Percentiles rank a stretch among this genome's conserved stretches.
Conservation (phyloP, 2,329 filamentous ascomycete genomes). For the Microascus cirrosus region DNA sequence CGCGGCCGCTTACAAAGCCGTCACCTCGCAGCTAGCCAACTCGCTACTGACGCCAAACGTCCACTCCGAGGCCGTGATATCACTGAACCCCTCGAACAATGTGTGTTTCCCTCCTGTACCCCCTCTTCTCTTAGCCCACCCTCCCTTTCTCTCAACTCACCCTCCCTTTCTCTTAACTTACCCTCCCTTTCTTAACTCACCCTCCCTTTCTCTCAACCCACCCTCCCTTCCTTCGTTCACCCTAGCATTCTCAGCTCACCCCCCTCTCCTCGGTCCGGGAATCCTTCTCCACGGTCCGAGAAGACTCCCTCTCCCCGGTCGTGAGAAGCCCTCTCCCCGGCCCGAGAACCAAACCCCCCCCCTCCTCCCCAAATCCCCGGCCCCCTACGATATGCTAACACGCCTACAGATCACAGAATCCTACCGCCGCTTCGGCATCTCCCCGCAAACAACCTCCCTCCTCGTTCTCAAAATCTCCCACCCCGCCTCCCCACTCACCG, state of each 20-base stretch:
- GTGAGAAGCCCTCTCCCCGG: too few relatives aligned
- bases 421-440: conserved; percentile 79
- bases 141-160: not conserved
- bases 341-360: too few relatives aligned
- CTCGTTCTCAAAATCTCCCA: conserved; percentile 69
- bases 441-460: conserved; percentile 58
- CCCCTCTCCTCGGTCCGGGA: too few relatives aligned
- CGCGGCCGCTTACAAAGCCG: conserved; percentile 66
- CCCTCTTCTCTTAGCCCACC: not conserved
- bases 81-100: conserved; percentile 73
- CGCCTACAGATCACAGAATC: conserved; percentile 68
- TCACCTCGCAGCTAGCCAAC: conserved; percentile 50
- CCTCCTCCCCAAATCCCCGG: too few relatives aligned
- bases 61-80: conserved; percentile 79
- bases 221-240: too few relatives aligned
- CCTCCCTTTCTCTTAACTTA: conserved; percentile 2
- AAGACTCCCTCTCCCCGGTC: too few relatives aligned
- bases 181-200: not conserved
- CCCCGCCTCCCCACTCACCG: conserved; percentile 16
- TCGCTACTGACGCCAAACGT: conserved; percentile 71
- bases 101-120: conserved; percentile 25
- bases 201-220: not conserved
- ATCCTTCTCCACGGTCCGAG: too few relatives aligned
- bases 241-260: too few relatives aligned
- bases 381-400: conserved; percentile 7